Evolutionary conservation across 306 rosid species (phyloP), one percentile per base, ranked within the genome.

Genomic region (Cicer judaicum): DNA sequence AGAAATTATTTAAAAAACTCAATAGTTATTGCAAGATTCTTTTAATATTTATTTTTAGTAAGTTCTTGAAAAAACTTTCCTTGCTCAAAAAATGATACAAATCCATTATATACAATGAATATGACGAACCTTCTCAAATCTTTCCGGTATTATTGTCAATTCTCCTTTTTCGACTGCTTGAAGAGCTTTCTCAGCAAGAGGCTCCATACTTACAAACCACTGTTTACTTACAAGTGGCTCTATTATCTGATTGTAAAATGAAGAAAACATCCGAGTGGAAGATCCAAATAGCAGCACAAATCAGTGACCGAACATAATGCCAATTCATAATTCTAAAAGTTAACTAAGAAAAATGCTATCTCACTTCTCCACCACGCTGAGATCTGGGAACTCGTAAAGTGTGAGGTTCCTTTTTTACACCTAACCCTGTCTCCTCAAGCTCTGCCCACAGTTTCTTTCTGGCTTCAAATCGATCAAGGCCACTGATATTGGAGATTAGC

Each of bases 291-390:
- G 65, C 39, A 57, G 44, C 60, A 66, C 18, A 41, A 43, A 38
- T 65, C 59, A 65, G 53, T 16, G 18, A 43, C 16, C 70, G 41
- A 66, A 36, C 21, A 78, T 29, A 80, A 39, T 41, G 49, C 50
- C 60, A 59, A 73, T 18, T 63, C 49, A 70, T 16, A 78, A 64
- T 55, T 52, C 34, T 68, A 54, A 80, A 54, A 77, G 52, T 60
- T 39, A 77, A 57, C n/a, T 8, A 34, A 7, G 55, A 67, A 38
- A 21, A 11, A 15, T 34, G 42, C 14, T 59, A 69, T 87, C 89
- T 91, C 82, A 93, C 98, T 84, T 91, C 98, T 80, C 98, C 98
- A 60, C 98, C 98, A 75, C 98, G 98, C 77, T 93, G 98, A 65
- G 98, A 93, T 85, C 98, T 93, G 43, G 98, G 98, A 73, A 93